Base-by-base conservation (phyloP, 768 basidiomycete species). In the Filobasidium wieringae region DNA sequence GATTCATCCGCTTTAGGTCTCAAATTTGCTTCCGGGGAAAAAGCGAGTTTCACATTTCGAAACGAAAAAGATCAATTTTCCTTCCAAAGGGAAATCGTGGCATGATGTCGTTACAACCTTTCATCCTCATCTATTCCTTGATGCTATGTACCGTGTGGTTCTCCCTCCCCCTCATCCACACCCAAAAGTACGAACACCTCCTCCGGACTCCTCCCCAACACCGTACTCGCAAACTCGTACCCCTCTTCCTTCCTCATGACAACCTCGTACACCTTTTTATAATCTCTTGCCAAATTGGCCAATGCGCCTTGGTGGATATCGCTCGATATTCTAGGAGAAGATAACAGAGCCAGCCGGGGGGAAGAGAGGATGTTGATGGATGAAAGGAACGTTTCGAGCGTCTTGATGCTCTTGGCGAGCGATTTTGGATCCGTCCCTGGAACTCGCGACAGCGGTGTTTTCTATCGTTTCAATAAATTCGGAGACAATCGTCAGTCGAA, bases 171-270 rank as follows among this genome's bases (percentile, higher is more conserved):
- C n/a, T n/a, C n/a, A 15, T 57, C 58, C 37, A 57, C 52, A n/a
- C 60, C 60, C 36, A 61, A 22, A 29, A 61, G 41, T 45, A 53
- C 56, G 29, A 37, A 51, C 9, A 73, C 70, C 54, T 73, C 70
- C n/a, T 67, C 70, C 43, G 60, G 65, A 8, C 62, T 64, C 29
- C 84, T 82, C 14, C 89, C 86, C 36, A 93, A 73, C 57, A 93
- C 70, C 22, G 90, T 91, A 59, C 83, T 79, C 15, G 83, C 87
- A n/a, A 91, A 92, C 75, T 96, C 91, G 67, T 96, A 99, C 71
- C 78, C 79, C 62, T 88, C 88, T 71, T 81, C 80, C 39, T 82
- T 80, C 54, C 80, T 82, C 67, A 81, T 79, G 15, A 96, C 86
- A 55, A 84, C 81, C 45, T 84, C 84, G 70, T 86, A 91, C 2